These are phyloP conservation scores for Xylariaceae sp. DNA, from an alignment of 2,329 filamentous ascomycete species.

Conservation along the genomic window DNA sequence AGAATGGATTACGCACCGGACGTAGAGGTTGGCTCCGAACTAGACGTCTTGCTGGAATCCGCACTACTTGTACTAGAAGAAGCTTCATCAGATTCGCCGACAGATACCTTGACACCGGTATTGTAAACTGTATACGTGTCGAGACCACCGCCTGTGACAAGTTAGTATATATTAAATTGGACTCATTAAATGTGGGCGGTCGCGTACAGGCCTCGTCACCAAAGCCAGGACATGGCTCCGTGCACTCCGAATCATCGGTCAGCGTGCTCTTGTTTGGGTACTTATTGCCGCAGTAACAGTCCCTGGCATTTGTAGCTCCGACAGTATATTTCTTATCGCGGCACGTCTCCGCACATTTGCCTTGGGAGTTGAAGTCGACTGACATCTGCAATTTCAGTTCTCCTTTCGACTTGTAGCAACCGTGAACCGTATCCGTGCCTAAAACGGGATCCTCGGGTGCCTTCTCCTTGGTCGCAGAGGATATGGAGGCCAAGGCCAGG, in stretches of 20 bases:
- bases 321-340: slow-evolving; percentile 53
- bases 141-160: slow-evolving; percentile 44
- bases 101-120: slow-evolving; percentile 48
- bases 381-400: slow-evolving; percentile 37
- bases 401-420: slow-evolving; percentile 53
- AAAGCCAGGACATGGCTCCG: slow-evolving; percentile 67
- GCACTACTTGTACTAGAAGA: slow-evolving; percentile 32
- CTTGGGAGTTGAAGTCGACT: slow-evolving; percentile 43
- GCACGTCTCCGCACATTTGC: slow-evolving; percentile 48
- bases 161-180: slow-evolving; percentile 14
- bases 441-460: slow-evolving; percentile 42
- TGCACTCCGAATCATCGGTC: slow-evolving; percentile 63
- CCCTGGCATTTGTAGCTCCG: slow-evolving; percentile 61
- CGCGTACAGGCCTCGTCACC: slow-evolving; percentile 66
- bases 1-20: slow-evolving; percentile 13
- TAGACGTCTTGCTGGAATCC: slow-evolving; percentile 8
- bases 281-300: slow-evolving; percentile 74
- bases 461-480: slow-evolving; percentile 33
- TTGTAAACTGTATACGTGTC: slow-evolving; percentile 54
- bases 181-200: slow-evolving; percentile 10
- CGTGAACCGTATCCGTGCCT: slow-evolving; percentile 48
- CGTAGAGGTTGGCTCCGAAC: slow-evolving; percentile 20
- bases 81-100: slow-evolving; percentile 38
- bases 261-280: slow-evolving; percentile 63
- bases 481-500: slow-evolving; percentile 30